phyloP scores from a whole-genome alignment of 768 basidiomycete genomes.

The Cystobasidium ongulense region DNA sequence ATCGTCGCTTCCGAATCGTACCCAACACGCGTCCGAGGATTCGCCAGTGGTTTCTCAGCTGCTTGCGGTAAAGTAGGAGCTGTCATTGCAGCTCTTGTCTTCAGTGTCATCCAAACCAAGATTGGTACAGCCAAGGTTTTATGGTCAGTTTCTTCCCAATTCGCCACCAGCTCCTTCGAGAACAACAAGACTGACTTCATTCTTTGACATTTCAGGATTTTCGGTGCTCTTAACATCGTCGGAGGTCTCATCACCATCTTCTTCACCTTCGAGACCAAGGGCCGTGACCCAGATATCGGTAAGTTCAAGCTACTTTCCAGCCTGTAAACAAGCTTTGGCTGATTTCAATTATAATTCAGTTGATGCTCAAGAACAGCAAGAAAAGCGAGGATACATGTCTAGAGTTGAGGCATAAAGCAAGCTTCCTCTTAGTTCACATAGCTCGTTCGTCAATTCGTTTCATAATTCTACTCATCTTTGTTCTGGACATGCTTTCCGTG shows the following conservation, averaged over 20 bases:
- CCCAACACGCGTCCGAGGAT: constrained; percentile 65
- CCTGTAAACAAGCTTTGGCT: not conserved
- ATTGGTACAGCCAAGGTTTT: constrained; percentile 33
- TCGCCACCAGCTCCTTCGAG: not conserved
- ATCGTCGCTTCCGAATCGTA: constrained; percentile 71
- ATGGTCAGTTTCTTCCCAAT: not conserved
- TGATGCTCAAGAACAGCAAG: constrained; percentile 32
- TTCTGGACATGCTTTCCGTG: not conserved
- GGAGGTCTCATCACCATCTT: constrained; percentile 31
- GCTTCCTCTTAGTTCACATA: too few species aligned
- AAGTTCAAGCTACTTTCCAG: not conserved
- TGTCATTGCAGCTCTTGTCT: constrained; percentile 19
- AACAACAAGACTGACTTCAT: not conserved
- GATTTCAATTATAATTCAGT: not conserved
- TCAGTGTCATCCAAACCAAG: constrained; percentile 12
- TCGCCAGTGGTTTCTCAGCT: constrained; percentile 67
- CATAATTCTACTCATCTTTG: too few species aligned
- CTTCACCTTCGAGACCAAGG: constrained; percentile 25
- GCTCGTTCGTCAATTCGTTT: too few species aligned
- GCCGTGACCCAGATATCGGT: constrained; percentile 27
- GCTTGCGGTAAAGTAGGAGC: constrained; percentile 68
- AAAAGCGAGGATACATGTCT: constrained; percentile 7
- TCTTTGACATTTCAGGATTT: not conserved
- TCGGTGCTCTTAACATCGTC: constrained; percentile 31
- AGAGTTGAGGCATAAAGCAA: constrained; percentile 19